A percentile compares a stretch with the other conserved stretches of the same genome.
phyloP scores from a whole-genome alignment of 2,329 filamentous ascomycete genomes.

The Zymoseptoria passerinii region DNA sequence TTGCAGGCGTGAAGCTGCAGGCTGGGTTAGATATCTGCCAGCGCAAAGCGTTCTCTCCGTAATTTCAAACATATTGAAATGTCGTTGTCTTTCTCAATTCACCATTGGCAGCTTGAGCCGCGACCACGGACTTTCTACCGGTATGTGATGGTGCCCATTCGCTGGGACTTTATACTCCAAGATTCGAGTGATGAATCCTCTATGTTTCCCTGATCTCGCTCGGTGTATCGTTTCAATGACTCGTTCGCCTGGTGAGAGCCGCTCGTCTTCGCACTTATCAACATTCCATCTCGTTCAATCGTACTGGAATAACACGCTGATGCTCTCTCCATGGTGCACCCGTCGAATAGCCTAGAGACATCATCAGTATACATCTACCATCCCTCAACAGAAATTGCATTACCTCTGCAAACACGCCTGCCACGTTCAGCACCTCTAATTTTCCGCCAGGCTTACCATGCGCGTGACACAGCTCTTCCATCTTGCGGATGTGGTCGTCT shows the following conservation, averaged over 20 bases:
- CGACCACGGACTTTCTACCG: background rate
- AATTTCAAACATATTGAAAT: background rate
- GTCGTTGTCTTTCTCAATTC: background rate
- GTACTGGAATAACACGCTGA: slow-evolving; percentile 88
- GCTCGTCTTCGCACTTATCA: background rate
- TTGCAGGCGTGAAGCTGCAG: background rate
- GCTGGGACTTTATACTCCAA: background rate
- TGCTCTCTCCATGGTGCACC: slow-evolving; percentile 95
- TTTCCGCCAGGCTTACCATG: slow-evolving; percentile 59
- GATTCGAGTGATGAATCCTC: background rate
- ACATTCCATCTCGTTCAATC: slow-evolving; percentile 40
- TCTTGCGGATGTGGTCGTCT: slow-evolving; percentile 58
- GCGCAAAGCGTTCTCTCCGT: background rate
- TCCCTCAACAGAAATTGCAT: slow-evolving; percentile 15
- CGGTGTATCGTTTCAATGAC: background rate
- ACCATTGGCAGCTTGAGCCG: background rate
- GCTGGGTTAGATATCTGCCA: background rate
- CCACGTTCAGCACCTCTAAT: slow-evolving; percentile 84
- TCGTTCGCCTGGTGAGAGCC: background rate
- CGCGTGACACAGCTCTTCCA: slow-evolving; percentile 15
- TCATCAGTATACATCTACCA: slow-evolving; percentile 3
- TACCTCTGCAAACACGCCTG: slow-evolving; percentile 81
- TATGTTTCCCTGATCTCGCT: background rate
- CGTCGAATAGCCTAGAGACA: slow-evolving; percentile 67
- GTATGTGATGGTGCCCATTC: background rate